Base-by-base conservation (phyloP, 371 early-diverging fungal genomes). In the Lichtheimia hyalospora region DNA sequence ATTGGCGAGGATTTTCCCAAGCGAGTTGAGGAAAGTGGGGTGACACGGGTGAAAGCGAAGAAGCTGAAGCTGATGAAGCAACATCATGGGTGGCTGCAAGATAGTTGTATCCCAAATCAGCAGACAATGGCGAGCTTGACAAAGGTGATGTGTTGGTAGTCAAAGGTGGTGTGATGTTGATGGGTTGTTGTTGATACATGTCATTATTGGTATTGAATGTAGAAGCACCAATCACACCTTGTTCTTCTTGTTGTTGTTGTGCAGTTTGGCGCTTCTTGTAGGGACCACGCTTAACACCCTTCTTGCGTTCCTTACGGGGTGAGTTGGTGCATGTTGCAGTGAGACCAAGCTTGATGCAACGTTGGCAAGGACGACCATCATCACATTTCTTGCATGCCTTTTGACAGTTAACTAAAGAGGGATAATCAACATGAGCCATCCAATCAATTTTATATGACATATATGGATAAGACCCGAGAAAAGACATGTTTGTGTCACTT, bases 341-440 rank as follows among this genome's bases (percentile, higher is more conserved):
- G 34, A 93, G 66, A 39, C 85, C 89, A 60, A 89, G 85, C 58
- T 87, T 89, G 61, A 90, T 71, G 63, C 96, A 96, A 24, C 96
- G 89, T 60, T 79, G 75, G 67, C 96, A 96, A 3, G 96, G 96
- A 58, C 96, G 79, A 23, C 82, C 85, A 57, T 93, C 88, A 63
- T 92, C 94, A 68, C 96, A 96, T 71, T 93, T 95, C 71, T 96
- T 96, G 73, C 96, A 96, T 0, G 95, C 93, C 63, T 88, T 89
- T 79, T 93, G 92, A 65, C 96, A 96, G 62, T 94, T 93, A 54
- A 89, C 90, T 84, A 60, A 16, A 34, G 18, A 42, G 23, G 49
- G 10, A 49, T 34, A 39, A 4, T 23, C 39, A 48, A 40, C 49
- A 34, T 34, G 34, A 34, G 34, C 34, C 34, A 34, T 34, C 34